Conservation (phyloP, 257 asterid species). For the Salvia hispanica region DNA sequence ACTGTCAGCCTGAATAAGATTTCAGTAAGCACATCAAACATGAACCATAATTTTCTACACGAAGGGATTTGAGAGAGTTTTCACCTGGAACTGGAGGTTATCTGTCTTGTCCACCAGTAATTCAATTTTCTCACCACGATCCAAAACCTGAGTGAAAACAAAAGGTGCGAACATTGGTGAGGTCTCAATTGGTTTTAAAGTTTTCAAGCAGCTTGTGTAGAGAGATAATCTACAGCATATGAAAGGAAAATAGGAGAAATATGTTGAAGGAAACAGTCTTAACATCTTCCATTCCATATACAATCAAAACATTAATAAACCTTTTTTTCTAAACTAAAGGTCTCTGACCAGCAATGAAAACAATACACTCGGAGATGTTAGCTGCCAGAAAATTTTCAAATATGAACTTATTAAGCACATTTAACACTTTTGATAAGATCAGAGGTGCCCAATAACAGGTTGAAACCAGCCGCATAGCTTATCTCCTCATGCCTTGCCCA, state of each 20-base stretch:
- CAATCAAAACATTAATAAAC: not conserved
- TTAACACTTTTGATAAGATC: not conserved
- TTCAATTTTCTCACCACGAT: slow-evolving; percentile 96
- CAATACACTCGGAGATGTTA: not conserved
- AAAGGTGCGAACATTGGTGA: not conserved
- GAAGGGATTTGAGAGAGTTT: slow-evolving; percentile 18
- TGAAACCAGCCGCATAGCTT: not conserved
- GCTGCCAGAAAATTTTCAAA: slow-evolving; percentile 5
- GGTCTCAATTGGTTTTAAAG: not conserved
- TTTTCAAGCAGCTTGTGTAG: not conserved
- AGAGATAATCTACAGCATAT: not conserved
- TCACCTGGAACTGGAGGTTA: slow-evolving; percentile 95
- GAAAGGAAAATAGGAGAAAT: slow-evolving; percentile 9
- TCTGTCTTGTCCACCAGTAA: slow-evolving; percentile 92
- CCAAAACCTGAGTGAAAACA: slow-evolving; percentile 69
- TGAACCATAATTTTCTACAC: not conserved
- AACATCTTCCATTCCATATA: not conserved
- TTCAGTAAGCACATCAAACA: slow-evolving; percentile 6
- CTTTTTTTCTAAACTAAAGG: slow-evolving; percentile 5
- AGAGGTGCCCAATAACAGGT: not conserved
- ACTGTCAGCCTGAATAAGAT: slow-evolving; percentile 78
- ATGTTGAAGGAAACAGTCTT: not conserved
- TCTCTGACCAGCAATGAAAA: slow-evolving; percentile 7
- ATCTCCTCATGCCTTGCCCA: slow-evolving; percentile 2
- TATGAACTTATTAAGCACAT: not conserved